Evolutionary conservation across 352 stramenopile genomes (phyloP).

Genomic region (Blastocystis sp.): DNA sequence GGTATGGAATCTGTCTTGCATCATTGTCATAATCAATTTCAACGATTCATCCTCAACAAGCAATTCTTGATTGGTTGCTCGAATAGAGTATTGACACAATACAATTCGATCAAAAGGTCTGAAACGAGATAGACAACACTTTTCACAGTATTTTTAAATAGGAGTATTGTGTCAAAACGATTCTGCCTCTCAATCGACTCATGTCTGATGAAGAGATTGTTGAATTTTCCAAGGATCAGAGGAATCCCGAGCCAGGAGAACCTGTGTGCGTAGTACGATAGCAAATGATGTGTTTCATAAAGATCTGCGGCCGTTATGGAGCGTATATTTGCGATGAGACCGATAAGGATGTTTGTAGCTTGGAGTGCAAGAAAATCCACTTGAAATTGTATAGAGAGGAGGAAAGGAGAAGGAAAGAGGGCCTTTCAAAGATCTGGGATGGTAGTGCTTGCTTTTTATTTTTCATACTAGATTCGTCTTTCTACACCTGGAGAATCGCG

Average conservation of each 20-base stretch:
- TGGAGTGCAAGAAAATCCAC: constrained; percentile 67
- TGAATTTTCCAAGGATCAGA: constrained; percentile 32
- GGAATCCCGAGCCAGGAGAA: constrained; percentile 5
- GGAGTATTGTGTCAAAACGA: too few relatives aligned
- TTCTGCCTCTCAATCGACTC: too few relatives aligned
- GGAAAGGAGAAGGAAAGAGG: neutral
- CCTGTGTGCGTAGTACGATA: constrained; percentile 12
- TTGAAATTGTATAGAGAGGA: neutral
- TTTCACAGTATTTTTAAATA: too few relatives aligned
- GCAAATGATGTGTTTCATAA: neutral
- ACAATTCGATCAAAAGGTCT: too few relatives aligned
- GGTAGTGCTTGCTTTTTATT: neutral
- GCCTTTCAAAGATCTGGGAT: neutral
- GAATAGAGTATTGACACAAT: too few relatives aligned
- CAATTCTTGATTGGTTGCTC: too few relatives aligned
- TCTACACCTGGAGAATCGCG: constrained; percentile 4
- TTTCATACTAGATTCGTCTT: neutral
- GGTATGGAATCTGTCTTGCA: too few relatives aligned
- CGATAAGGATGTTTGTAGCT: constrained; percentile 76
- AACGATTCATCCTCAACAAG: too few relatives aligned
- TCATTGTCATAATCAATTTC: too few relatives aligned
- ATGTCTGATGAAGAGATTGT: constrained; percentile 53
- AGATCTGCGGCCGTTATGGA: constrained; percentile 72
- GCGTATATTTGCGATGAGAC: constrained; percentile 75
- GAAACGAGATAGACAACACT: too few relatives aligned